phyloP scores from a whole-genome alignment of 1,284 basidiomycete species.

The Ganoderma multipileum region DNA sequence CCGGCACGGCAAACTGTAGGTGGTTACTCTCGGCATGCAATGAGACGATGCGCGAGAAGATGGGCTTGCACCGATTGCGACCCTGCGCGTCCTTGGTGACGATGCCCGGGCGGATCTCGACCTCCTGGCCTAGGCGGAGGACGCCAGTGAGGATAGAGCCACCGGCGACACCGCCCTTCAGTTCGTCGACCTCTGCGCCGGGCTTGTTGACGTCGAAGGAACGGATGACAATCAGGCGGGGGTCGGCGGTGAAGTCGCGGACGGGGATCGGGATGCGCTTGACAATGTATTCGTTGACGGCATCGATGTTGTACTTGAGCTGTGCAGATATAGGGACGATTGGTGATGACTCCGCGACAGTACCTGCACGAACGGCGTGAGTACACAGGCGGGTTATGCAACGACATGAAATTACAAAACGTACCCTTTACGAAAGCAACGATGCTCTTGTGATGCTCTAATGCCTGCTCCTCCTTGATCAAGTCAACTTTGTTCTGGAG shows the following conservation, averaged over 20 bases:
- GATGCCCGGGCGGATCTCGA: conserved; percentile 97
- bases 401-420: conserved; percentile 18
- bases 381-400: too few species aligned
- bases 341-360: conserved; percentile 95
- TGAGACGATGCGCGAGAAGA: conserved; percentile 91
- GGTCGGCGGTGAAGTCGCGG: conserved; percentile 92
- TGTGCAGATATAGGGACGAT: conserved; percentile 99
- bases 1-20: conserved; percentile 95
- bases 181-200: conserved; percentile 94
- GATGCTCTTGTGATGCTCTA: conserved; percentile 95
- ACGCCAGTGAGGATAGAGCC: conserved; percentile 96
- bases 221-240: conserved; percentile 96
- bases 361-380: conserved; percentile 59
- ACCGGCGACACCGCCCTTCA: conserved; percentile 98
- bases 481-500: conserved; percentile 98
- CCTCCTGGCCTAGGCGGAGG: conserved; percentile 90
- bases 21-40: conserved; percentile 96
- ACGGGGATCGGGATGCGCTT: conserved; percentile 95
- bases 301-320: conserved; percentile 99
- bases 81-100: conserved; percentile 96
- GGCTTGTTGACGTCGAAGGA: conserved; percentile 99
- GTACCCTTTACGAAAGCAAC: conserved; percentile 90
- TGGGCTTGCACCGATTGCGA: conserved; percentile 91
- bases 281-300: conserved; percentile 99
- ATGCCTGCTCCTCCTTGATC: conserved; percentile 90